Evolutionary conservation across 257 asterid species (phyloP).

Genomic region (Salvia hispanica): DNA sequence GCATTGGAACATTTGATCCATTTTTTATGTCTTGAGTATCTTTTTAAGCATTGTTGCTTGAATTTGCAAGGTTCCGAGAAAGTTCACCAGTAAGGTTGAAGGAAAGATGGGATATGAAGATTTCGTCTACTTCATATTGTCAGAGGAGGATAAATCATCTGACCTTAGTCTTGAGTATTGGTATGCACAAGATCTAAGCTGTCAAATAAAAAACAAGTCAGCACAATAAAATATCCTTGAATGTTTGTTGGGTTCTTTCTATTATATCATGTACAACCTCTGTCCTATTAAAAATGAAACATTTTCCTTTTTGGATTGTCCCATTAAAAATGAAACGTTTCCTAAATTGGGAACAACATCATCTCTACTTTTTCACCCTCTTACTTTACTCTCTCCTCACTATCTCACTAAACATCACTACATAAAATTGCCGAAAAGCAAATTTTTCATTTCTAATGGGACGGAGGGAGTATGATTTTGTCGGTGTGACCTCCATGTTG

Average conservation of each 20-base stretch:
- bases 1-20: conserved; percentile 28
- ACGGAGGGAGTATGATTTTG: too few relatives aligned
- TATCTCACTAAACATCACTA: too few relatives aligned
- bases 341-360: too few relatives aligned
- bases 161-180: conserved; percentile 98
- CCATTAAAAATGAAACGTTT: too few relatives aligned
- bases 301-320: too few relatives aligned
- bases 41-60: conserved; percentile 33
- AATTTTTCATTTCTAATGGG: too few relatives aligned
- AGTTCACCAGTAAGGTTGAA: conserved; percentile 97
- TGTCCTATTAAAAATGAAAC: too few relatives aligned
- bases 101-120: conserved; percentile 99
- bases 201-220: conserved; percentile 8
- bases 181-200: conserved; percentile 46
- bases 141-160: conserved; percentile 98
- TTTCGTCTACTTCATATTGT: conserved; percentile 92
- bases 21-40: conserved; percentile 20
- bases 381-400: too few relatives aligned
- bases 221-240: conserved; percentile 11
- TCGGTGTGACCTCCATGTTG: conserved; percentile 19
- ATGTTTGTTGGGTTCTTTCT: neutral
- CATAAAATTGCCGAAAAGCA: too few relatives aligned
- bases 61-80: conserved; percentile 79
- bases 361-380: too few relatives aligned
- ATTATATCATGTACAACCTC: neutral